phyloP scores from a whole-genome alignment of 768 basidiomycete species.

The Amanita pseudoporphyria region DNA sequence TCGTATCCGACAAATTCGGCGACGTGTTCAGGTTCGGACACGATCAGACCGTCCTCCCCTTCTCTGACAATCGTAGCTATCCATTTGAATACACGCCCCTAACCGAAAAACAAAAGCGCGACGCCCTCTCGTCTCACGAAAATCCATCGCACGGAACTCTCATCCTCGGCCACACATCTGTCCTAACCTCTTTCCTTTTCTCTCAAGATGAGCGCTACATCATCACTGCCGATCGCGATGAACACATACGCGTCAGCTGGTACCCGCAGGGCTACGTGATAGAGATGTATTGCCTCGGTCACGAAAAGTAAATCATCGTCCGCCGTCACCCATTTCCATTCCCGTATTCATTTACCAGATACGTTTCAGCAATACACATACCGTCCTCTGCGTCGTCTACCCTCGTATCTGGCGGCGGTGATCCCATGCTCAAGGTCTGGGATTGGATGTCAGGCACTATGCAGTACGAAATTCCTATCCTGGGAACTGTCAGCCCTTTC shows the following conservation, averaged over 20 bases:
- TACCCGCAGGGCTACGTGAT: conserved; percentile 82
- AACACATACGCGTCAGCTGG: conserved; percentile 89
- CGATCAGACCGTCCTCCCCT: background rate
- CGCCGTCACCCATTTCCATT: background rate
- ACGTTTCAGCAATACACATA: conserved; percentile 76
- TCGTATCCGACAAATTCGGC: conserved; percentile 92
- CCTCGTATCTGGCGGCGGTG: conserved; percentile 87
- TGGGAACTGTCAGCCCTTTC: conserved; percentile 36
- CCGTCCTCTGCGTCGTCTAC: conserved; percentile 31
- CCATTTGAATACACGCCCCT: conserved; percentile 35
- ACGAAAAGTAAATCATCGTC: conserved; percentile 50
- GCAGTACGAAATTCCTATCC: conserved; percentile 42
- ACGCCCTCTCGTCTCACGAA: conserved; percentile 48
- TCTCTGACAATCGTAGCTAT: conserved; percentile 35
- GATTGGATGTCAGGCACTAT: conserved; percentile 61
- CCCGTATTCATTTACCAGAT: conserved; percentile 35
- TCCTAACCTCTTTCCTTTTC: conserved; percentile 67
- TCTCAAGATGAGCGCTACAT: conserved; percentile 62
- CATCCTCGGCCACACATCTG: conserved; percentile 82
- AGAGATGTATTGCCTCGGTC: conserved; percentile 82
- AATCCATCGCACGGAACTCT: conserved; percentile 62
- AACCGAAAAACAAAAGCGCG: conserved; percentile 23
- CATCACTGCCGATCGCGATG: conserved; percentile 89
- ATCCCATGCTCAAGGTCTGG: conserved; percentile 68
- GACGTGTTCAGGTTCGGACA: conserved; percentile 71